Evolutionary conservation across 495 filamentous ascomycete genomes (phyloP).

Genomic region (Podospora sp.): DNA sequence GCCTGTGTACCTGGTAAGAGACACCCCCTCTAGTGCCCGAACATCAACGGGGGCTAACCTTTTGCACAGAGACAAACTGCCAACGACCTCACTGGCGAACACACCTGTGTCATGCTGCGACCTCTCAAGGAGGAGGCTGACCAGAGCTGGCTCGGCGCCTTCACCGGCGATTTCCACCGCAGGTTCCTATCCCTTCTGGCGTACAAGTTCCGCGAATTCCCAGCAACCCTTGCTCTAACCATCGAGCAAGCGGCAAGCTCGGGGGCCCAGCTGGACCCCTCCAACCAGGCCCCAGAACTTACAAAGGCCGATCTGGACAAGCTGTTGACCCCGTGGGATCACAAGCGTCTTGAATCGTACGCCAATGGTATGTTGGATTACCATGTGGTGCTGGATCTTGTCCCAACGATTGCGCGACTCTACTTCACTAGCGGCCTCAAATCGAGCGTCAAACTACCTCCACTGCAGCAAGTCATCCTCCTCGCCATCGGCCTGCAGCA

Average conservation of each 20-base stretch:
- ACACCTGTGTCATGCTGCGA: constrained; percentile 96
- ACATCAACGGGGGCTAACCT: constrained; percentile 7
- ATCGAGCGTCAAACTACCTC: constrained; percentile 65
- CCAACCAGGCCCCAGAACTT: constrained; percentile 54
- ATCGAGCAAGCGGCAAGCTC: constrained; percentile 82
- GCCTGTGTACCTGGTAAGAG: constrained; percentile 75
- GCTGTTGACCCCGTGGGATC: constrained; percentile 83
- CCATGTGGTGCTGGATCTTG: constrained; percentile 92
- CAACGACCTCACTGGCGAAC: constrained; percentile 95
- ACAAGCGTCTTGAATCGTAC: constrained; percentile 92
- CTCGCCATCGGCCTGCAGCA: constrained; percentile 87
- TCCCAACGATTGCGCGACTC: constrained; percentile 75
- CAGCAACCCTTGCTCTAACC: constrained; percentile 76
- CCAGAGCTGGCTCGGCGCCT: constrained; percentile 82
- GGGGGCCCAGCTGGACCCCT: constrained; percentile 64
- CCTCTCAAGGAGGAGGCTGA: constrained; percentile 68
- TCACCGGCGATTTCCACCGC: constrained; percentile 87
- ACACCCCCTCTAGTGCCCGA: background rate
- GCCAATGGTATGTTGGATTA: constrained; percentile 97
- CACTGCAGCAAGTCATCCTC: constrained; percentile 81
- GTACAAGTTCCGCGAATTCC: constrained; percentile 89
- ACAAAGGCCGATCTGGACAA: constrained; percentile 73
- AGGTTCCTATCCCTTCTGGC: constrained; percentile 86
- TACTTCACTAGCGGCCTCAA: constrained; percentile 81
- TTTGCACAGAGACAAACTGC: constrained; percentile 74